Evolutionary conservation across 139 green algal species (phyloP).

Genomic region (Chlamydomonas eustigma): DNA sequence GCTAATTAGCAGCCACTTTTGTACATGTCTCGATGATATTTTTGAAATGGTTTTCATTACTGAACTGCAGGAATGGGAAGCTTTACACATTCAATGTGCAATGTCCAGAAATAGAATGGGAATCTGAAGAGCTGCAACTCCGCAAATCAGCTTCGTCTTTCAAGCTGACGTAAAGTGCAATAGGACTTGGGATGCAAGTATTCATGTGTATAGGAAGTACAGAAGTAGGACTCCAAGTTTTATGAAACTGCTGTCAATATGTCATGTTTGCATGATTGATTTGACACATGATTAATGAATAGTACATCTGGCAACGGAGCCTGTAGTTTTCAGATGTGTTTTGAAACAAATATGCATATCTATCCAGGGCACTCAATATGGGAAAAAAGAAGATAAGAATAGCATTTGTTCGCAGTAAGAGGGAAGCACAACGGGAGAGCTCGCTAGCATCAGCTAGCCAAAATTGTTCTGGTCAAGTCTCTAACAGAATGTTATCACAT

Average conservation of each 20-base stretch:
- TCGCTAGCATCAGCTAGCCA: no score
- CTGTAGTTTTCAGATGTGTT: background rate
- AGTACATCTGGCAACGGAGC: no score
- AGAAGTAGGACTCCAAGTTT: background rate
- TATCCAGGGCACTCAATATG: no score
- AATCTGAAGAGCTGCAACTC: background rate
- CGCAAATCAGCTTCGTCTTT: background rate
- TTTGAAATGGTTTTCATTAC: no score
- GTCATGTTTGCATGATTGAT: background rate
- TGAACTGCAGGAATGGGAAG: conserved; percentile 35
- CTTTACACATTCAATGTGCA: conserved; percentile 62
- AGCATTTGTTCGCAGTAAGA: no score
- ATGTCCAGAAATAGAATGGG: conserved; percentile 38
- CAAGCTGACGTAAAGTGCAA: background rate
- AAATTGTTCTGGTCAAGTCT: no score
- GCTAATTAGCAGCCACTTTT: no score
- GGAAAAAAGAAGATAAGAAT: no score
- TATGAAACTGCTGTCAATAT: background rate
- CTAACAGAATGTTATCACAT: background rate
- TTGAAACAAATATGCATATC: no score
- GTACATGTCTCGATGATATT: no score
- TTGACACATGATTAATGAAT: background rate
- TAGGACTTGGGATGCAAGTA: background rate
- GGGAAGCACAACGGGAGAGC: no score
- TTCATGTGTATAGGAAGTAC: background rate